These are phyloP conservation scores for Myriosclerotinia duriaeana DNA, from an alignment of 2,329 filamentous ascomycete genomes.

Conservation along the genomic window DNA sequence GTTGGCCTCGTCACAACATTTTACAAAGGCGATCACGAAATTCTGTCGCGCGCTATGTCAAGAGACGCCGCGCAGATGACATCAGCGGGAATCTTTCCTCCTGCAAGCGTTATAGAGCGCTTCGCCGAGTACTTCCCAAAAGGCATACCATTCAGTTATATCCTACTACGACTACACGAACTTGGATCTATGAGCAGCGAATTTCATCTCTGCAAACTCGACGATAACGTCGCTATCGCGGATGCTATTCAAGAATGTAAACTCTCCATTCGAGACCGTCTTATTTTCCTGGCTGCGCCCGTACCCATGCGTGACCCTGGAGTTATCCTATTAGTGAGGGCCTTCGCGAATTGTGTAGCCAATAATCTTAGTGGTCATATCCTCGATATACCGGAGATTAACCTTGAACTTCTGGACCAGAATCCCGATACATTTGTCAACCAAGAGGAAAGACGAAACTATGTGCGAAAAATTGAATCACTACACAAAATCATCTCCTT, in stretches of 20 bases:
- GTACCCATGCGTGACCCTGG: conserved; percentile 53
- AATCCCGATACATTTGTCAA: neutral
- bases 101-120: conserved; percentile 66
- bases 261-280: conserved; percentile 70
- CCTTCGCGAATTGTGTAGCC: conserved; percentile 69
- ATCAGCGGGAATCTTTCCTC: conserved; percentile 73
- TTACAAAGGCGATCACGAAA: conserved; percentile 64
- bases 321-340: conserved; percentile 54
- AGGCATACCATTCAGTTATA: conserved; percentile 77
- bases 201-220: conserved; percentile 69
- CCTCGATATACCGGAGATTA: conserved; percentile 67
- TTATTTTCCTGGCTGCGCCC: conserved; percentile 74
- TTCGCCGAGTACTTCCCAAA: conserved; percentile 82
- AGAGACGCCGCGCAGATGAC: conserved; percentile 64
- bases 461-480: conserved; percentile 68
- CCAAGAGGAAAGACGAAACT: conserved; percentile 41
- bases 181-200: conserved; percentile 58
- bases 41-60: conserved; percentile 62
- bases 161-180: conserved; percentile 73
- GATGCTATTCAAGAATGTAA: conserved; percentile 72
- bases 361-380: conserved; percentile 72
- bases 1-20: conserved; percentile 79
- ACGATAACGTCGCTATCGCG: conserved; percentile 62
- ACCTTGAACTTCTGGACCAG: conserved; percentile 67
- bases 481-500: conserved; percentile 81